Conservation (phyloP, 768 basidiomycete genomes). For the Tulasnella sp. region DNA sequence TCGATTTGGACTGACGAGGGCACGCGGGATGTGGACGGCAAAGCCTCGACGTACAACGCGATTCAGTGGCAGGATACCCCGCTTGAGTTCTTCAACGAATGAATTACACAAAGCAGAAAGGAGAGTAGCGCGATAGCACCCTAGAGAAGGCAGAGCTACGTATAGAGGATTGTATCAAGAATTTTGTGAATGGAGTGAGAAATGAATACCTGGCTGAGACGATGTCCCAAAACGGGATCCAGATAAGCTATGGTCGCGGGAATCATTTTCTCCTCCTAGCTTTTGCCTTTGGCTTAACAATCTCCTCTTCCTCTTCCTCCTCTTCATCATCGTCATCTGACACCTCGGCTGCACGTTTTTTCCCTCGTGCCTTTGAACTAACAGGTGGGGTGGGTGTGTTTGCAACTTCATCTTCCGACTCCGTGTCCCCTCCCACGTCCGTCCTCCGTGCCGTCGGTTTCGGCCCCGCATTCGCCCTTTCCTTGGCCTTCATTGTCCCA, state of each 20-base stretch:
- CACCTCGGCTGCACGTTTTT: not conserved
- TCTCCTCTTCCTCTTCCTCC: not conserved
- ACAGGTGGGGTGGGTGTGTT: not conserved
- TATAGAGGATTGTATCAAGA: not conserved
- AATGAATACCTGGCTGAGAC: not conserved
- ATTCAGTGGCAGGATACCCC: conserved; percentile 53
- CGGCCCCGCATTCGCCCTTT: not conserved
- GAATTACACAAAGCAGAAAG: conserved; percentile 22
- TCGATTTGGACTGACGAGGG: conserved; percentile 61
- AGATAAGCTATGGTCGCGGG: too few species aligned
- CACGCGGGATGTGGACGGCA: conserved; percentile 39
- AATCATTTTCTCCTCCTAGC: not conserved
- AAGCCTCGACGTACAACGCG: conserved; percentile 53
- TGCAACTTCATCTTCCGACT: not conserved
- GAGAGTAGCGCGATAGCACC: not conserved
- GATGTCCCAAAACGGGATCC: not conserved
- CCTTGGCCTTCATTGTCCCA: not conserved
- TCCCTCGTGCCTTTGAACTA: not conserved
- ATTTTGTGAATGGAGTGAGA: not conserved
- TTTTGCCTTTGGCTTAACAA: not conserved
- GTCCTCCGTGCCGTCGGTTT: not conserved
- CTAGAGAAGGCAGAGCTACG: not conserved
- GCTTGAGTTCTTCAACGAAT: conserved; percentile 67
- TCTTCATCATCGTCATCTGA: not conserved
- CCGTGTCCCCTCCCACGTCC: not conserved